phyloP scores from a whole-genome alignment of 441 rosid genomes.

The Monsonia emarginata region DNA sequence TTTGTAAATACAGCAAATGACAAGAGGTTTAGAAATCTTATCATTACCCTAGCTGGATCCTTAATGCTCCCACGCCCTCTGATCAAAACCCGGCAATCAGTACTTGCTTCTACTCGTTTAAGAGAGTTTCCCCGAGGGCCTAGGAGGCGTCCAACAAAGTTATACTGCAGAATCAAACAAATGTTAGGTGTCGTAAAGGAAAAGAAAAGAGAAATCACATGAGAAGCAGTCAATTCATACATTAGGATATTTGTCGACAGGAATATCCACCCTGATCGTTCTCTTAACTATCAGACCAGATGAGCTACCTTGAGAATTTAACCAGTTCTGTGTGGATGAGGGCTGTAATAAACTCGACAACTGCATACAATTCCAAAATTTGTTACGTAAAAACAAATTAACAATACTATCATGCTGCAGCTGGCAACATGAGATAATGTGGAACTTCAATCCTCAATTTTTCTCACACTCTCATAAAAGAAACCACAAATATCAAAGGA shows the following conservation, averaged over 20 bases:
- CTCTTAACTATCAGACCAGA: constrained; percentile 82
- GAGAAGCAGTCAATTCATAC: constrained; percentile 35
- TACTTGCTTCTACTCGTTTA: constrained; percentile 87
- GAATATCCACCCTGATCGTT: constrained; percentile 89
- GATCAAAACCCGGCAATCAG: constrained; percentile 85
- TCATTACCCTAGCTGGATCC: constrained; percentile 70
- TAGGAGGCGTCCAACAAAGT: constrained; percentile 96
- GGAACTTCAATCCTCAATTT: constrained; percentile 3
- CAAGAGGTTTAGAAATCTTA: not conserved
- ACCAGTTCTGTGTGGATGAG: constrained; percentile 68
- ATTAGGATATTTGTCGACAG: constrained; percentile 66
- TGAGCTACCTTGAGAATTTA: constrained; percentile 64
- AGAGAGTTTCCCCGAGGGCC: constrained; percentile 98
- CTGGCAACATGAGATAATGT: constrained; percentile 1
- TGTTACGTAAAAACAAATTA: constrained; percentile 14
- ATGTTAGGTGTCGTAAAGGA: constrained; percentile 16
- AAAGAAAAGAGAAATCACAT: not conserved
- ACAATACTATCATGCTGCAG: constrained; percentile 2
- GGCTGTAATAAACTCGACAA: constrained; percentile 51
- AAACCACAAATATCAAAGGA: not conserved
- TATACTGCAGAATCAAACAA: constrained; percentile 46
- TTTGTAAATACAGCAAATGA: not conserved
- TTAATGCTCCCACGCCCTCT: constrained; percentile 96
- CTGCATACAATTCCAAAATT: constrained; percentile 41
- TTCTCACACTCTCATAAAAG: constrained; percentile 2